Conservation (phyloP, 2,329 filamentous ascomycete species). For the Fusarium caatingaense region DNA sequence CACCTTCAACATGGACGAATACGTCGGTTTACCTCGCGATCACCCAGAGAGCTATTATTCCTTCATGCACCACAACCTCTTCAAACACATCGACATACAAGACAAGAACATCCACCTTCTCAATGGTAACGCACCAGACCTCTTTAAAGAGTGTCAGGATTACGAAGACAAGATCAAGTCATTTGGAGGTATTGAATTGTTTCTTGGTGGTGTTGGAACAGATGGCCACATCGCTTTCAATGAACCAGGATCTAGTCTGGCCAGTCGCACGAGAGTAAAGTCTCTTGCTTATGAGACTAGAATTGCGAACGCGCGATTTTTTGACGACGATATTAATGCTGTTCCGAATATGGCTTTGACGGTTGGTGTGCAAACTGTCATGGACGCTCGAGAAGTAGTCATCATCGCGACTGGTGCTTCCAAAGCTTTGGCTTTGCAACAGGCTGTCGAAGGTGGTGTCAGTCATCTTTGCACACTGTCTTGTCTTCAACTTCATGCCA, state of each 20-base stretch:
- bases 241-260: slow-evolving; percentile 8
- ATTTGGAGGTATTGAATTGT: slow-evolving; percentile 1
- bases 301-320: slow-evolving; percentile 9
- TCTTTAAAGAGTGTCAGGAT: neutral
- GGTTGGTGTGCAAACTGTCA: slow-evolving; percentile 12
- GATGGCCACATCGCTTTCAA: slow-evolving; percentile 16
- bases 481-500: slow-evolving; percentile 7
- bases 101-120: neutral
- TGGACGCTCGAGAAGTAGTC: slow-evolving; percentile 23
- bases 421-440: neutral
- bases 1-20: slow-evolving; percentile 21
- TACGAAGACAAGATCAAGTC: slow-evolving; percentile 17
- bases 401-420: neutral
- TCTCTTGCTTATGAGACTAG: slow-evolving; percentile 16
- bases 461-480: slow-evolving; percentile 18
- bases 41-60: slow-evolving; percentile 14
- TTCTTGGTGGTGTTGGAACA: slow-evolving; percentile 13
- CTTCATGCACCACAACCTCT: slow-evolving; percentile 12
- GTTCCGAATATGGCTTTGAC: slow-evolving; percentile 18
- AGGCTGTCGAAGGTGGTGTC: slow-evolving; percentile 10
- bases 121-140: neutral
- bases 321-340: slow-evolving; percentile 4
- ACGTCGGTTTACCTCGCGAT: slow-evolving; percentile 7
- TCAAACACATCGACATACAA: slow-evolving; percentile 12
- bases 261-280: slow-evolving; percentile 11